Conservation (phyloP, 257 asterid species). For the Verbascum thapsus region DNA sequence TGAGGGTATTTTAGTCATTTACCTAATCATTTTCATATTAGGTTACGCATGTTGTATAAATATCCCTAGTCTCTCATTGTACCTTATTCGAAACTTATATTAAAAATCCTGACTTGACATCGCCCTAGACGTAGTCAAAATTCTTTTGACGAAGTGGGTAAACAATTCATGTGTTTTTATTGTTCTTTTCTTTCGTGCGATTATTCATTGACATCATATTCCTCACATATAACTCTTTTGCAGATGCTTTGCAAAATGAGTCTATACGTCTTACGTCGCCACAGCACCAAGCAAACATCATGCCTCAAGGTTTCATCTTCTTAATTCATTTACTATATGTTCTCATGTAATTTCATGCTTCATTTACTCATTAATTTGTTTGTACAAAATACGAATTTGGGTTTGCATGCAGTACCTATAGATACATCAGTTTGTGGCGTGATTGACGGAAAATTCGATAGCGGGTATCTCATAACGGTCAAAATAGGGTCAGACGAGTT, state of each 20-base stretch:
- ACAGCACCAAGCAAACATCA: slow-evolving; percentile 25
- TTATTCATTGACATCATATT: too few relatives aligned
- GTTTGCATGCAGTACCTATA: slow-evolving; percentile 39
- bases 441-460: slow-evolving; percentile 86
- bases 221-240: too few relatives aligned
- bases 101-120: too few relatives aligned
- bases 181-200: too few relatives aligned
- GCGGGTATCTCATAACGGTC: slow-evolving; percentile 83
- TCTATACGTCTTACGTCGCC: slow-evolving; percentile 35
- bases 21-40: too few relatives aligned
- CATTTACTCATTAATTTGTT: background rate
- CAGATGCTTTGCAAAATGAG: slow-evolving; percentile 48
- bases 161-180: too few relatives aligned
- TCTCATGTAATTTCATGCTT: background rate
- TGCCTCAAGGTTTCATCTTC: slow-evolving; percentile 41
- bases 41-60: too few relatives aligned
- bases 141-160: too few relatives aligned
- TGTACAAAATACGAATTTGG: background rate
- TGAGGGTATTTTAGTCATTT: too few relatives aligned
- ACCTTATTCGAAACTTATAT: too few relatives aligned
- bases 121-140: too few relatives aligned
- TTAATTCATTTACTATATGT: background rate
- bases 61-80: too few relatives aligned
- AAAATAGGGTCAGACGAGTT: slow-evolving; percentile 67
- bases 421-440: slow-evolving; percentile 56